Base-by-base conservation (phyloP, 228 moss, liverwort and hornwort species). In the Sphagnum fallax region DNA sequence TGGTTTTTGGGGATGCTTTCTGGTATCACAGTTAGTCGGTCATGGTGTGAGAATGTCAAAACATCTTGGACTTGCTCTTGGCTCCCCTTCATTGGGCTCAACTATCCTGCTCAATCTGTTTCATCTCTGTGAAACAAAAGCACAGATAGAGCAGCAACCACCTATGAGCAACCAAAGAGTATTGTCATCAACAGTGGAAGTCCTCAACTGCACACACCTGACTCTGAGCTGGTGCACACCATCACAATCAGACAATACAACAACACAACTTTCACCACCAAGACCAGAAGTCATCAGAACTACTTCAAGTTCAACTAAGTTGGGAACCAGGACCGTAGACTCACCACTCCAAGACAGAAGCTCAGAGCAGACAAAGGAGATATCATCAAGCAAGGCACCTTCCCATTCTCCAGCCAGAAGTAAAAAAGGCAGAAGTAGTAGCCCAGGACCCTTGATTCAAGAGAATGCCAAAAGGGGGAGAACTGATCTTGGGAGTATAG, bases 31-130 rank as follows among this genome's bases (percentile, higher is more conserved):
- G 95, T 76, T 95, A 78, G 76, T 77, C 53, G 89, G 85, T 73
- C 84, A 75, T 75, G 90, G 90, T 74, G 87, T 95, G 69, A 87
- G 87, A 16, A 72, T 95, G 13, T 95, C 95, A 67, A 92, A 80
- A 76, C 89, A 87, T 67, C 75, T 95, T 48, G 89, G 81, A 51
- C 82, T 81, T 59, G 87, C 84, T 64, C 80, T 92, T 67, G 89
- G 92, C 66, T 80, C 82, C 67, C 81, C 90, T 58, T 70, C 75
- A 72, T 72, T 79, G 66, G 92, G 92, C 70, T 85, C 89, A 16
- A 79, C 72, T 47, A 53, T 95, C 57, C 71, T 84, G 47, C 61
- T 92, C 15, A 92, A 92, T 65, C 70, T 77, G 7, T 72, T 95
- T 52, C 58, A 74, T 57, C 52, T 74, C 50, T 71, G 16, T 48